These are phyloP conservation scores for Colletotrichum shisoi DNA, from an alignment of 2,329 filamentous ascomycete genomes.

Conservation along the genomic window DNA sequence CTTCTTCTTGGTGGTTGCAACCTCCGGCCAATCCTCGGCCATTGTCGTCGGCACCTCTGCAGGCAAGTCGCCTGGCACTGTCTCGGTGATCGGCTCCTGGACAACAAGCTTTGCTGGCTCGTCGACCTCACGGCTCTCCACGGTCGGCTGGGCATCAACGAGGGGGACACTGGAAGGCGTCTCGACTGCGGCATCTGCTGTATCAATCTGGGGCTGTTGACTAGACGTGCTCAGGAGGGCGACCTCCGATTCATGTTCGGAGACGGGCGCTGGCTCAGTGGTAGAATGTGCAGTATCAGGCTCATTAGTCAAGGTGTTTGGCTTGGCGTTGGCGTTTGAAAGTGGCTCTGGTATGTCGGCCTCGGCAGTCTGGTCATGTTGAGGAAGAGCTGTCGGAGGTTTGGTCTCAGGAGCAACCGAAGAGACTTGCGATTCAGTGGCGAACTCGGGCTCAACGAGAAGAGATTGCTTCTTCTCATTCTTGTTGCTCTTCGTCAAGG, in stretches of 20 bases:
- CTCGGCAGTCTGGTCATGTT: background rate
- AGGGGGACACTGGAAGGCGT: background rate
- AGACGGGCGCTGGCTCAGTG: background rate
- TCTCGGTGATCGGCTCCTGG: background rate
- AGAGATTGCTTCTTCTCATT: slow-evolving; percentile 9
- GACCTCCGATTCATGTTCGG: background rate
- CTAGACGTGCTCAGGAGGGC: background rate
- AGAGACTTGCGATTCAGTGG: background rate
- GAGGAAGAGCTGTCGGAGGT: background rate
- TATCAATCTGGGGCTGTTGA: background rate
- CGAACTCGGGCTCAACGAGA: slow-evolving; percentile 3
- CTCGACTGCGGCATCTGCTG: background rate
- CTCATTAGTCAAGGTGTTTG: background rate
- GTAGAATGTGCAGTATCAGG: background rate
- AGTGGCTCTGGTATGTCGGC: background rate
- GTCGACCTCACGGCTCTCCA: background rate
- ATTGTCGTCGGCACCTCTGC: background rate
- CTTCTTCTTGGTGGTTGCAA: slow-evolving; percentile 41
- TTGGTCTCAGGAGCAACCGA: background rate
- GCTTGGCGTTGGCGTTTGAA: background rate
- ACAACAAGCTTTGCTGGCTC: background rate
- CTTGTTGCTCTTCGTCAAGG: slow-evolving; percentile 3
- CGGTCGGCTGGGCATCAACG: background rate
- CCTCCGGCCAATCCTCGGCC: slow-evolving; percentile 28
- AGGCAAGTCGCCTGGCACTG: background rate